Percentiles rank a stretch among this genome's conserved stretches.
These are phyloP conservation scores for Oidium heveae DNA, from an alignment of 2,329 filamentous ascomycete genomes.

Conservation along the genomic window DNA sequence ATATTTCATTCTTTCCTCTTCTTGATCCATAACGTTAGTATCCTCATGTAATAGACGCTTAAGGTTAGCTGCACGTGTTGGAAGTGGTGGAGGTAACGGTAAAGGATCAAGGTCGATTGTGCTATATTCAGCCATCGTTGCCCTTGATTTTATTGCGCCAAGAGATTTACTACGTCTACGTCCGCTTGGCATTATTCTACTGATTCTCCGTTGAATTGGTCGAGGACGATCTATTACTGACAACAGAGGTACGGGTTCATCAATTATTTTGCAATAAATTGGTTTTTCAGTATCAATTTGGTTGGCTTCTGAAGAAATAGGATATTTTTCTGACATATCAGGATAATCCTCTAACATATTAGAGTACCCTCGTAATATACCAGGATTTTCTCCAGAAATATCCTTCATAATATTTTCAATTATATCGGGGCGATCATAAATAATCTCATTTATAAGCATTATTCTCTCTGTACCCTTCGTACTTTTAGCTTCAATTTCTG, in stretches of 20 bases:
- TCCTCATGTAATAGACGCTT: conserved; percentile 22
- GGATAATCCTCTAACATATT: conserved; percentile 5
- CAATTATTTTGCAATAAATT: too few relatives aligned
- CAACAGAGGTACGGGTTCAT: conserved; percentile 5
- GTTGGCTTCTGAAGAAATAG: too few relatives aligned
- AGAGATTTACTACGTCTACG: conserved; percentile 23
- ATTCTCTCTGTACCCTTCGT: conserved; percentile 13
- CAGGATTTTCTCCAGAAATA: conserved; percentile 15
- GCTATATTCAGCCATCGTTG: conserved; percentile 20
- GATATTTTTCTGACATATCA: background rate
- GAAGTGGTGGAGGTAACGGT: conserved; percentile 21
- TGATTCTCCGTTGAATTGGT: conserved; percentile 9
- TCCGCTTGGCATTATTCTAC: conserved; percentile 22
- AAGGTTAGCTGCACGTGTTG: conserved; percentile 18
- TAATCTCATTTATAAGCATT: conserved; percentile 29
- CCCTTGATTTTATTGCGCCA: conserved; percentile 20
- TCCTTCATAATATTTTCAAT: conserved; percentile 25
- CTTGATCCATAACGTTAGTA: conserved; percentile 31
- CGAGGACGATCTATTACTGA: conserved; percentile 15
- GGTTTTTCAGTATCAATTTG: too few relatives aligned
- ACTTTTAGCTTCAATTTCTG: too few relatives aligned
- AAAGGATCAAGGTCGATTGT: conserved; percentile 23
- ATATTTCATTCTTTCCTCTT: conserved; percentile 26
- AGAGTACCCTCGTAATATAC: conserved; percentile 4
- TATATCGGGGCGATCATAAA: conserved; percentile 25